A percentile compares a stretch with the other conserved stretches of the same genome.
These are phyloP conservation scores for Botryotinia globosa DNA, from an alignment of 2,329 filamentous ascomycete genomes.

Conservation along the genomic window DNA sequence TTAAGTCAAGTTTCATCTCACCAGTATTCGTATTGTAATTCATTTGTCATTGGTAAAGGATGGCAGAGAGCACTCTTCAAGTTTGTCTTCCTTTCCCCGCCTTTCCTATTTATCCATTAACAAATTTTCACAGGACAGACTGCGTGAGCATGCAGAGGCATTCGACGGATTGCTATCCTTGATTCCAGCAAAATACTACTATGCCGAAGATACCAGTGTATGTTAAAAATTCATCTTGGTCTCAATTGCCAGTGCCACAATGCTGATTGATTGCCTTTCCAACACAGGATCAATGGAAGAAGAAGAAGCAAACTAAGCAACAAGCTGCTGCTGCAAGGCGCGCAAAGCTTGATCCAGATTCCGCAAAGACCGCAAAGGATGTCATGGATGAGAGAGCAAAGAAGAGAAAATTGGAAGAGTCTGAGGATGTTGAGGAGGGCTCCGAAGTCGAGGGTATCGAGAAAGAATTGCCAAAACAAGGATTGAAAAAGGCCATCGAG, in stretches of 20 bases:
- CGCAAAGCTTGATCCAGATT: conserved; percentile 88
- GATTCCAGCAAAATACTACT: conserved; percentile 70
- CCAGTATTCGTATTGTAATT: background rate
- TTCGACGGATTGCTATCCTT: conserved; percentile 60
- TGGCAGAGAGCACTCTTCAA: conserved; percentile 39
- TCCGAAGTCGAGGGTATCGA: conserved; percentile 48
- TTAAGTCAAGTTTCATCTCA: background rate
- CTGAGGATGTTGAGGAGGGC: conserved; percentile 45
- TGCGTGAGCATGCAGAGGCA: conserved; percentile 45
- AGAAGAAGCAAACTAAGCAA: conserved; percentile 93
- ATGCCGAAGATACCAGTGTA: conserved; percentile 67
- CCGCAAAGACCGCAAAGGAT: conserved; percentile 87
- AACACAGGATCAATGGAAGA: conserved; percentile 82
- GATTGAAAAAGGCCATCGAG: conserved; percentile 50
- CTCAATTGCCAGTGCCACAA: conserved; percentile 11
- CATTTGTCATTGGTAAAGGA: conserved; percentile 21
- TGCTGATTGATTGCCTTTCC: conserved; percentile 27
- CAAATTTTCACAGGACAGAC: conserved; percentile 45
- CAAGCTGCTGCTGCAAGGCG: conserved; percentile 78
- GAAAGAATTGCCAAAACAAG: conserved; percentile 61
- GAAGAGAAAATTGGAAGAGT: conserved; percentile 75
- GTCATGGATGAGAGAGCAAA: conserved; percentile 81
- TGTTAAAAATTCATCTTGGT: conserved; percentile 37
- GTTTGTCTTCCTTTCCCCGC: conserved; percentile 33
- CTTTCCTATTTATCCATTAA: conserved; percentile 22